phyloP scores from a whole-genome alignment of 108 stramenopile species.

The Nitzschia sp. region DNA sequence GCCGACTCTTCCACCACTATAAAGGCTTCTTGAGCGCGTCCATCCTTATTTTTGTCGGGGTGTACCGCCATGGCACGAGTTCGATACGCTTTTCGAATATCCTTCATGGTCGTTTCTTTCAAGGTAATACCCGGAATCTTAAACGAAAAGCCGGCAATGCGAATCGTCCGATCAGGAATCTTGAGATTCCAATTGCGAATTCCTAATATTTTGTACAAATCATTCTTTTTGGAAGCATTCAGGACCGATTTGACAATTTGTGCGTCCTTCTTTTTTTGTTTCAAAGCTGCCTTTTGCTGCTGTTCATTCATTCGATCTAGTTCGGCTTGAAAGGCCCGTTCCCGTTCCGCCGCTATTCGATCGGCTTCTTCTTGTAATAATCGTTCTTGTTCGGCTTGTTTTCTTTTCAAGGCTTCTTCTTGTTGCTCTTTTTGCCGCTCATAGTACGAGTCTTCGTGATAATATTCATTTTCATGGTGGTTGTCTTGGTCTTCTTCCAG shows the following conservation, averaged over 20 bases:
- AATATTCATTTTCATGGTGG: slow-evolving; percentile 19
- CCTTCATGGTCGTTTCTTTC: slow-evolving; percentile 31
- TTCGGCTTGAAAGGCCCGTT: slow-evolving; percentile 68
- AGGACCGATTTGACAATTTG: slow-evolving; percentile 56
- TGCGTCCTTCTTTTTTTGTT: slow-evolving; percentile 68
- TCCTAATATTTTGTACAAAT: slow-evolving; percentile 78
- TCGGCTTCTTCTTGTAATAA: slow-evolving; percentile 34
- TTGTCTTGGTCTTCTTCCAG: slow-evolving; percentile 39
- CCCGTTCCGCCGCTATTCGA: slow-evolving; percentile 47
- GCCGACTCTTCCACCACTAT: slow-evolving; percentile 73
- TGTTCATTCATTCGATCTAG: slow-evolving; percentile 69
- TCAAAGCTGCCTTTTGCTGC: slow-evolving; percentile 43
- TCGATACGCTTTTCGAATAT: slow-evolving; percentile 66
- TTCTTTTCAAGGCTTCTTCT: background rate
- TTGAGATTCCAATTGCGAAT: slow-evolving; percentile 51
- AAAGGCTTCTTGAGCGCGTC: slow-evolving; percentile 84
- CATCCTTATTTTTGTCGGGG: slow-evolving; percentile 83
- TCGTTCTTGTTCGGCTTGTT: slow-evolving; percentile 24
- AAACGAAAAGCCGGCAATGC: slow-evolving; percentile 24
- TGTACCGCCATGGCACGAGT: slow-evolving; percentile 57
- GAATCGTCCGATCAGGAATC: slow-evolving; percentile 51
- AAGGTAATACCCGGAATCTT: slow-evolving; percentile 21
- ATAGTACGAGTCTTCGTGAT: slow-evolving; percentile 2
- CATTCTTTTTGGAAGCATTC: slow-evolving; percentile 39
- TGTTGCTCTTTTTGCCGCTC: slow-evolving; percentile 16